Percentiles rank a stretch among this genome's conserved stretches.
These are phyloP conservation scores for Dendrobium chrysotoxum DNA, from an alignment of 106 monocot genomes.

Conservation along the genomic window DNA sequence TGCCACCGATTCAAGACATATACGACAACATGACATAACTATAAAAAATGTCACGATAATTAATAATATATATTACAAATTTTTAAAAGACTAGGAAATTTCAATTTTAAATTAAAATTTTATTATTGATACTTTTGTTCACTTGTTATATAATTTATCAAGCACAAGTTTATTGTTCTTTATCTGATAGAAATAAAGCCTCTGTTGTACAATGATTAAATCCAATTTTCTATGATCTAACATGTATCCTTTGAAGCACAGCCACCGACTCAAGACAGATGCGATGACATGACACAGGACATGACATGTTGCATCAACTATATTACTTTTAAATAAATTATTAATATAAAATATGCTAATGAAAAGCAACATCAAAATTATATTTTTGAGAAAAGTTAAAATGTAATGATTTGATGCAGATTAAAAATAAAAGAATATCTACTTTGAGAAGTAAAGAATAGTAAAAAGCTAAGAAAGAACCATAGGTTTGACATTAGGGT, in stretches of 20 bases:
- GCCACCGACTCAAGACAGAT: no score
- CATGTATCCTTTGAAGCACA: no score
- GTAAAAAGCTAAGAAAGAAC: neutral
- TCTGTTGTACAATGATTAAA: neutral
- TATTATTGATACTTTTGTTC: neutral
- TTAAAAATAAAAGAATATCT: no score
- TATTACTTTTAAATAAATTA: neutral
- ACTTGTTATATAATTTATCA: neutral
- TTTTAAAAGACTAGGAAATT: neutral
- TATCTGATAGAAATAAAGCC: neutral
- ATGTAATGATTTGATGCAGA: neutral
- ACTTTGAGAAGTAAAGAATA: neutral
- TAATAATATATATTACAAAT: neutral
- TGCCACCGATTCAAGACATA: no score
- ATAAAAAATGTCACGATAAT: neutral
- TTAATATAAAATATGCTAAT: neutral
- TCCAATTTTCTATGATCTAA: neutral
- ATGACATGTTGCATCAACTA: neutral
- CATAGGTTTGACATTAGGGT: neutral
- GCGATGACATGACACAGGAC: neutral
- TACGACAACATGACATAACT: no score
- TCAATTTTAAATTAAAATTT: neutral
- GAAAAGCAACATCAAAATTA: neutral
- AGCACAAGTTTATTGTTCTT: neutral
- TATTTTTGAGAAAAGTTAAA: neutral